Evolutionary conservation across 176 grass and related monocot species (phyloP).

Genomic region (Oropetium thomaeum): DNA sequence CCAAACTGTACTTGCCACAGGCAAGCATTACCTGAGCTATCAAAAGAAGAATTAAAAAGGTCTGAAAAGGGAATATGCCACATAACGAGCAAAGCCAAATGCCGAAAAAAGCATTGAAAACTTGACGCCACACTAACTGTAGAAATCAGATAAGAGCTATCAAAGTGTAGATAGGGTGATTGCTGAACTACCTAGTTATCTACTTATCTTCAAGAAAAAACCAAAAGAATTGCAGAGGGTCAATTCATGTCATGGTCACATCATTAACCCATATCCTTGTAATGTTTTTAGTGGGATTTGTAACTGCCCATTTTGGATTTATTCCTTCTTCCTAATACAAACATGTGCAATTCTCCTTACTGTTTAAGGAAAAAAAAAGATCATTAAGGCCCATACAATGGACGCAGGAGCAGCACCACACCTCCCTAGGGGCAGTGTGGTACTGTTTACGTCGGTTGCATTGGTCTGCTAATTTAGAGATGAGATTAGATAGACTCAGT

Average conservation of each 20-base stretch:
- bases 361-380: too few species aligned
- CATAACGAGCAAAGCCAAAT: slow-evolving; percentile 8
- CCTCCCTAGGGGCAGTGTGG: not conserved
- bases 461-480: not conserved
- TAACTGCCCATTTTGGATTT: too few species aligned
- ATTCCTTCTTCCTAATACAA: too few species aligned
- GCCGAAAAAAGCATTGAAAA: slow-evolving; percentile 19
- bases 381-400: too few species aligned
- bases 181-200: not conserved
- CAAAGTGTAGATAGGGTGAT: not conserved
- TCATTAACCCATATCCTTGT: too few species aligned
- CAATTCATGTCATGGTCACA: not conserved
- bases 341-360: too few species aligned
- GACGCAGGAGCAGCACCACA: too few species aligned
- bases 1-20: slow-evolving; percentile 93
- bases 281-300: too few species aligned
- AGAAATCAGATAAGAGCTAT: not conserved
- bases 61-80: slow-evolving; percentile 4
- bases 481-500: not conserved
- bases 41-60: slow-evolving; percentile 26
- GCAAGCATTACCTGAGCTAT: slow-evolving; percentile 81
- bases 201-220: not conserved
- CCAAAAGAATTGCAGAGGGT: slow-evolving; percentile 12
- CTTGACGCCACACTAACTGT: not conserved
- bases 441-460: not conserved